Evolutionary conservation across 352 stramenopile genomes (phyloP), one percentile per base, ranked within the genome.

Genomic region (Aphanomyces stellatus): DNA sequence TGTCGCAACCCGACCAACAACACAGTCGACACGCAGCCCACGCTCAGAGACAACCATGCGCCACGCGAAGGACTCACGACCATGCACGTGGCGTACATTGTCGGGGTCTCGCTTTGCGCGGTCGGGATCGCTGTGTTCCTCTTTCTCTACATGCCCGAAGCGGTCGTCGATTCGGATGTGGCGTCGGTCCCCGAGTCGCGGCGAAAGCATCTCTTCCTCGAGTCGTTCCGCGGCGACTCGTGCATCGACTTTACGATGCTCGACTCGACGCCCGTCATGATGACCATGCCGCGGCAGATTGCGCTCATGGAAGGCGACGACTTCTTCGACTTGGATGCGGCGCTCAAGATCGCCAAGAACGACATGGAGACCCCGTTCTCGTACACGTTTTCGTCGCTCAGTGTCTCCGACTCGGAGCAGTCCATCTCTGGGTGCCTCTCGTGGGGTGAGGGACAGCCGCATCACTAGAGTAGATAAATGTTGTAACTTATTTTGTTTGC

Each of bases 21-120:
- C n/a, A n/a, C n/a, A n/a, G n/a, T n/a, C n/a, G n/a, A n/a, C n/a
- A n/a, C n/a, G n/a, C n/a, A n/a, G n/a, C n/a, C n/a, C n/a, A n/a
- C n/a, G 8, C 19, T 22, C 8, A 51, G 8, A 51, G 19, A 51
- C 42, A 22, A 17, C 37, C 37, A 51, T n/a, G n/a, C 19, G 42
- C 42, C 42, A 8, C 42, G 5, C 13, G 42, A 51, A 51, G 49
- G 49, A 7, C 30, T 64, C 5, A 51, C 55, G 25, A 34, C 22
- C 4, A 43, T 64, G 33, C 55, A 64, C 40, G 51, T 64, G 10
- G 55, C 19, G 17, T 64, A 64, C 55, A 64, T 64, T 24, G 37
- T 64, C 35, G 55, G 55, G 17, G 35, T 64, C 6, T 51, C 35
- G 4, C 15, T 64, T 13, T 64, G 55, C 37, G 37, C 55, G 40